Evolutionary conservation across 305 asterid genomes (phyloP), one percentile per base, ranked within the genome.

Genomic region (Ruellia speciosa): DNA sequence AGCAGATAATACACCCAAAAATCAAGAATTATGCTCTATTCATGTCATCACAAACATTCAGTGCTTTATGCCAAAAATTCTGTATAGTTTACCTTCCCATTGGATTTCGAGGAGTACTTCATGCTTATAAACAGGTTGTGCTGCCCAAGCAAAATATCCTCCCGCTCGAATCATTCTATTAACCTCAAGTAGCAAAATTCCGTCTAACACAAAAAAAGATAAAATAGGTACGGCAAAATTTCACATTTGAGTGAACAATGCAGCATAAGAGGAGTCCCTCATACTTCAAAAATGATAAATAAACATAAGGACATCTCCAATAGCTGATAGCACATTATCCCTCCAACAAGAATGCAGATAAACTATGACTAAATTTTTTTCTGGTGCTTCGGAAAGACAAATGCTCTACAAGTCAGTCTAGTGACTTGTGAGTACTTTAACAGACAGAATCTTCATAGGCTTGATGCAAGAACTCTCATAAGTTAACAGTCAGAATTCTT

Each of bases 31-130:
- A 11, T 43, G 16, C 15, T 12, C 49, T 6, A 13, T 12, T 41
- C 0, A 43, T 2, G 7, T 43, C 49, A n/a, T 43, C 49, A 9
- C 16, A 43, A 43, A 43, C 12, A n/a, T 5, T 4, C 49, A 43
- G 16, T 43, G 49, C 16, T 43, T 43, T n/a, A 43, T 43, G 49
- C 49, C 31, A 24, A 12, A 12, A 43, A 43, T 43, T 43, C 5
- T 3, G 12, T 12, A 14, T 9, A 7, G n/a, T 28, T 74, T 68
- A 79, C 90, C 90, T 77, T 77, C 79, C 86, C 84, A 82, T 61
- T 82, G 90, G 64, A 63, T 70, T 69, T 79, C 84, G 13, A 82
- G 75, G 62, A 43, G 54, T 34, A 74, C 65, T 69, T 79, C 90
- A n/a, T 43, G 49, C 49, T 4, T 43, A 43, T 43, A 43, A 13